Conservation (phyloP, 345 rosid species). For the Passiflora organensis region DNA sequence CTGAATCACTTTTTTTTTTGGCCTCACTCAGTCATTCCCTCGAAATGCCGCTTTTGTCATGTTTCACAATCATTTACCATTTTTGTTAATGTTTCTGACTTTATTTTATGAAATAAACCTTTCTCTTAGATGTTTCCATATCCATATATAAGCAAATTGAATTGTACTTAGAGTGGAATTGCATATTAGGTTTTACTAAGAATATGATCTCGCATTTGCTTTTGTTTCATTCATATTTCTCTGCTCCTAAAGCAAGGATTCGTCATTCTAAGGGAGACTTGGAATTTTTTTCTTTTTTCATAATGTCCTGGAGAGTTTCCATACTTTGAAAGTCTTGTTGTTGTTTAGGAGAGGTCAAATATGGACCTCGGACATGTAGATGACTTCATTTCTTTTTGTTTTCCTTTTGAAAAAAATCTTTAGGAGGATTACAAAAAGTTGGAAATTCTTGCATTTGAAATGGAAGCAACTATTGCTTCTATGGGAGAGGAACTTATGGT, state of each 20-base stretch:
- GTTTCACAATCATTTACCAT: no score
- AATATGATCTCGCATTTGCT: neutral
- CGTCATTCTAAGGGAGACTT: neutral
- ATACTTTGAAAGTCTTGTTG: conserved; percentile 2
- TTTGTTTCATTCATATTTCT: neutral
- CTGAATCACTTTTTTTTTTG: neutral
- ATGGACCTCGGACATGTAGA: conserved; percentile 1
- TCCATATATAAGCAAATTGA: no score
- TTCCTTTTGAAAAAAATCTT: conserved; percentile 13
- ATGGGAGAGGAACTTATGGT: conserved; percentile 63
- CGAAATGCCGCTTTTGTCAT: neutral
- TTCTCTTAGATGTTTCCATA: conserved; percentile 1
- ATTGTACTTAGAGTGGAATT: no score
- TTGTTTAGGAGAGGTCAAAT: conserved; percentile 2
- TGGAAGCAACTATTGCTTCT: conserved; percentile 85
- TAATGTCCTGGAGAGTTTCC: neutral
- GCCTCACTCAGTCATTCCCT: neutral
- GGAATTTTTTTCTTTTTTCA: neutral
- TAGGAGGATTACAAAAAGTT: conserved; percentile 72
- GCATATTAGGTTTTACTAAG: no score
- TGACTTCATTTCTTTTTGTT: conserved; percentile 10
- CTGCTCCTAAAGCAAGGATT: neutral
- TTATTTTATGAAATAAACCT: neutral
- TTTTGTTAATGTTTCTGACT: neutral
- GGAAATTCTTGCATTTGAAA: conserved; percentile 87